Evolutionary conservation across 176 grass and related monocot genomes (phyloP), one percentile per base, ranked within the genome.

Genomic region (Cocos nucifera): DNA sequence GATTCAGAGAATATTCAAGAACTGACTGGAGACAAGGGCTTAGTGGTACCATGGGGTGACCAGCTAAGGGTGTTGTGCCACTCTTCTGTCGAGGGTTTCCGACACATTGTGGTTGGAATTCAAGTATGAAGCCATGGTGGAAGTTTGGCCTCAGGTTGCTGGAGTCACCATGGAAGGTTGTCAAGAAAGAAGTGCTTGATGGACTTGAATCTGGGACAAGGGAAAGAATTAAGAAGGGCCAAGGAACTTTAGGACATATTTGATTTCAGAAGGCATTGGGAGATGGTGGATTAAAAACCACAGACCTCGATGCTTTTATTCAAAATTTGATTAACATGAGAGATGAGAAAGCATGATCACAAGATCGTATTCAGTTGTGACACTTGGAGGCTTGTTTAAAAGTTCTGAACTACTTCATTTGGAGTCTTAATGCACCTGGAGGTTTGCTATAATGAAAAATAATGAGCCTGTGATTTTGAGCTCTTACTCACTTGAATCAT

Each of bases 51-150:
- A 4, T 95, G 77, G 86, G 89, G 90, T 23, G 70, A 89, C 3
- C 90, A 95, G 62, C 56, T 80, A 26, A 64, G 50, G 19, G 67
- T 89, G 35, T 49, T 89, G 25, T 71, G 65, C 75, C 86, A 95
- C 55, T 79, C 74, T 10, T 76, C 86, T 1, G 24, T 89, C 0
- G 79, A 14, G 8, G 2, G 9, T 44, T 3, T 44, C 35, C 10
- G 9, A 44, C 82, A 15, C 86, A 87, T 22, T 89, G 83, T 54
- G 90, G 83, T 2, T 95, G 75, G 83, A 95, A 95, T 71, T 95
- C 90, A 17, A 67, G 65, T 39, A 61, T 95, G 0, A 83, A 86
- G 66, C 73, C 19, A 48, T 79, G 14, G 74, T 30, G 28, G 28
- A 6, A 50, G 12, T 59, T 73, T 2, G 90, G 90, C 16, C 80